Percentiles rank a stretch among this genome's conserved stretches.
Evolutionary conservation across 805 yeast genomes (phyloP).

Genomic region (Brettanomyces bruxellensis): DNA sequence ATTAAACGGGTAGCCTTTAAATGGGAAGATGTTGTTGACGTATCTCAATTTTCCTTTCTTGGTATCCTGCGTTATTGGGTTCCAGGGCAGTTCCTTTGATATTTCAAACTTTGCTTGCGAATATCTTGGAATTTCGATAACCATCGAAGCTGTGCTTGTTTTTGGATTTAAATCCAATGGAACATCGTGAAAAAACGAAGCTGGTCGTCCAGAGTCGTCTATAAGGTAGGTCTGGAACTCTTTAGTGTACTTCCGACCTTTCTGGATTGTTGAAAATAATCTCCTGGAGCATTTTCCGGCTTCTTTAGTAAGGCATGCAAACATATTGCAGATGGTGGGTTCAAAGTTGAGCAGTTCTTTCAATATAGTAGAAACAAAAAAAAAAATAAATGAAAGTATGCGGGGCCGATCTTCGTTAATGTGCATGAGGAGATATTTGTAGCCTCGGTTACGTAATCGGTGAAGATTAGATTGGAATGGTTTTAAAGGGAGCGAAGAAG

Average conservation of each 20-base stretch:
- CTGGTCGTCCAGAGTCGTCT: constrained; percentile 31
- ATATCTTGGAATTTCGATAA: constrained; percentile 77
- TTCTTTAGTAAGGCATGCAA: not conserved
- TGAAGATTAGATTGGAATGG: no score
- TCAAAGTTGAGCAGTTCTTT: no score
- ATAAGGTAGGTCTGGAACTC: constrained; percentile 36
- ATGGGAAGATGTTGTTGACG: constrained; percentile 73
- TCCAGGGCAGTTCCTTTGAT: constrained; percentile 43
- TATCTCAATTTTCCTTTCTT: constrained; percentile 63
- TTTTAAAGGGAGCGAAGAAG: no score
- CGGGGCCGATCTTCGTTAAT: no score
- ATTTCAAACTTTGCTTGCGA: constrained; percentile 79
- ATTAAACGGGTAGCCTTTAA: constrained; percentile 77
- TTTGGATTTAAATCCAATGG: constrained; percentile 43
- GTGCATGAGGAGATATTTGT: no score
- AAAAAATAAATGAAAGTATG: no score
- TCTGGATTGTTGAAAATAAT: constrained; percentile 11
- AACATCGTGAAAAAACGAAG: constrained; percentile 66
- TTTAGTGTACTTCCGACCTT: constrained; percentile 31
- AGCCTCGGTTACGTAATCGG: no score
- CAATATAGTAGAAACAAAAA: no score
- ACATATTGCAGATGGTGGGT: not conserved
- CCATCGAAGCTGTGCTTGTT: constrained; percentile 45
- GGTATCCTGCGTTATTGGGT: constrained; percentile 75
- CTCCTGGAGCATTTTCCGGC: constrained; percentile 1